Base-by-base conservation (phyloP, 2,329 filamentous ascomycete species). In the Sarocladium oryzae region DNA sequence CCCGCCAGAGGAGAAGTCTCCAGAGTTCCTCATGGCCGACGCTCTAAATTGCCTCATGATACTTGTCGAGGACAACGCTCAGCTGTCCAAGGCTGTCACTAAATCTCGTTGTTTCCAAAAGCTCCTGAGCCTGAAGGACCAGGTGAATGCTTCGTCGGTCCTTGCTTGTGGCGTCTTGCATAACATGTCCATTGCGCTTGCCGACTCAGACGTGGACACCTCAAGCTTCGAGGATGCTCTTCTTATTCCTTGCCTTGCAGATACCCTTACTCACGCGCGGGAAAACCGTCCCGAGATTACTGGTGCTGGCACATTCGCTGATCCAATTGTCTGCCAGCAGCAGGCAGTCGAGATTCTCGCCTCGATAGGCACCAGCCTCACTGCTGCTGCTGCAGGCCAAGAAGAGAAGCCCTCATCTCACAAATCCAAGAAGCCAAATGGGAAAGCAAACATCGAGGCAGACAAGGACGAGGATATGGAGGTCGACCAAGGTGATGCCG, bases 321-420 rank as follows among this genome's bases (percentile, higher is more conserved):
- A 66, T 54, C 66, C 72, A 1, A 56, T 66, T 7, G 76, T 79
- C 55, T 70, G 75, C 35, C 63, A 78, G 49, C 71, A 78, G 58
- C 63, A 82, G 15, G 79, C 80, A 2, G 66, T 86, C 0, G 81
- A 86, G 63, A 78, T 82, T 15, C 69, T 85, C 0, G 82, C 81
- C 3, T 81, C 81, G 6, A 85, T 86, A 43, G 81, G 81, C 37
- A 84, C 81, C 2, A 73, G 70, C 41, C 67, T 85, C 11, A 76
- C 78, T 58, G 69, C 74, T 58, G 69, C 74, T 30, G 73, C 75
- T 5, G 61, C 78, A 37, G 72, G 74, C 53, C 71, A 50, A 8
- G 52, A 51, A 4, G 54, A 49, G 5, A 57, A 56, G 1, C 28
- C 53, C 28, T 3, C 36, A 40, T 20, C 36, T 40, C 36, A 18